These are phyloP conservation scores for Penicillium turbatum DNA, from an alignment of 495 filamentous ascomycete genomes.

Conservation along the genomic window DNA sequence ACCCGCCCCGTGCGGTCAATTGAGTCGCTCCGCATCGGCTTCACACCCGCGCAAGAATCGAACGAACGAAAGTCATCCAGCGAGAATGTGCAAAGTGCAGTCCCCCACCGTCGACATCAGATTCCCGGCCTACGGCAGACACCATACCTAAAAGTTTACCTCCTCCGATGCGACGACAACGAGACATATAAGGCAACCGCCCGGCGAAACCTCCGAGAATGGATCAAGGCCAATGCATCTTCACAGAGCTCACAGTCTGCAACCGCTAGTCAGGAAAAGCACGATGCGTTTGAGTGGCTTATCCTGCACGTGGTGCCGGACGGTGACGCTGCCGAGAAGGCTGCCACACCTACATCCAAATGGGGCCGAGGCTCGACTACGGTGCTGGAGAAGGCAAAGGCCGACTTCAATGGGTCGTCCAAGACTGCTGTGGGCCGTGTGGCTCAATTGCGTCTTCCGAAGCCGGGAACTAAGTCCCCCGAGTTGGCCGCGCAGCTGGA, in stretches of 20 bases:
- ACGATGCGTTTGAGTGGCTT: slow-evolving; percentile 97
- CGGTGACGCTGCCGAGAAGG: slow-evolving; percentile 59
- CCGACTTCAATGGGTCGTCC: slow-evolving; percentile 84
- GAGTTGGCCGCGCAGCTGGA: slow-evolving; percentile 71
- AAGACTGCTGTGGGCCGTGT: slow-evolving; percentile 76
- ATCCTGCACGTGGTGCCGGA: slow-evolving; percentile 82
- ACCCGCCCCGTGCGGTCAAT: slow-evolving; percentile 87
- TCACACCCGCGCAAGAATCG: slow-evolving; percentile 54
- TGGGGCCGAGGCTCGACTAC: slow-evolving; percentile 78
- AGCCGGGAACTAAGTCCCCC: slow-evolving; percentile 50
- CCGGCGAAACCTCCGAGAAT: slow-evolving; percentile 76
- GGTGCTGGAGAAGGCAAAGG: slow-evolving; percentile 82
- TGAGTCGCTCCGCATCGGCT: slow-evolving; percentile 82
- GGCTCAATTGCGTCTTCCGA: slow-evolving; percentile 74
- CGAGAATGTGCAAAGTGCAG: slow-evolving; percentile 27
- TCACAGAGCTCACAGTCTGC: slow-evolving; percentile 32
- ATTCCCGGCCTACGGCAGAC: slow-evolving; percentile 92
- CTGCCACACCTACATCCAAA: slow-evolving; percentile 61
- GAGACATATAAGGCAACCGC: slow-evolving; percentile 82
- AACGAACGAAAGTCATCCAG: slow-evolving; percentile 34
- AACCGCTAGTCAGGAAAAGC: slow-evolving; percentile 61
- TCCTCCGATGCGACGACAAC: slow-evolving; percentile 90
- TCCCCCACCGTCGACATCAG: slow-evolving; percentile 77
- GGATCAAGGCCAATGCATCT: slow-evolving; percentile 75
- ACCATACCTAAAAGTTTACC: slow-evolving; percentile 85